These are phyloP conservation scores for Aegilops bicornis DNA, from an alignment of 176 grass and related monocot genomes.

Conservation along the genomic window DNA sequence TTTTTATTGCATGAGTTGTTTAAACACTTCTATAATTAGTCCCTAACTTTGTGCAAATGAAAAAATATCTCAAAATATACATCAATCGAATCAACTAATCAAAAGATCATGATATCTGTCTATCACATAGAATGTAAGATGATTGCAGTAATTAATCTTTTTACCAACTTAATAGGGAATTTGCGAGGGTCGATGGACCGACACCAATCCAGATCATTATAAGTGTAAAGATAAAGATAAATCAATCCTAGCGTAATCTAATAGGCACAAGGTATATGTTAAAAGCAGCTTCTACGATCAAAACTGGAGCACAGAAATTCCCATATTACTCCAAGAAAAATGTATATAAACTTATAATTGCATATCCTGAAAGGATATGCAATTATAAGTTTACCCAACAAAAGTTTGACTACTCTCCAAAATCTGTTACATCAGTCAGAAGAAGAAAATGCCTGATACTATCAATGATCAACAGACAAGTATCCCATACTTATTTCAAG, in stretches of 20 bases:
- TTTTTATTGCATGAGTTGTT: neutral
- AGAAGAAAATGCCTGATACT: conserved; percentile 2
- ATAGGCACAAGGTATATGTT: neutral
- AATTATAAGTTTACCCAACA: too few relatives aligned
- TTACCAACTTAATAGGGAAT: neutral
- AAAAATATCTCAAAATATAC: neutral
- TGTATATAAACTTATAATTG: neutral
- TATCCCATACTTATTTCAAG: neutral
- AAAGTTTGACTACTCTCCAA: neutral
- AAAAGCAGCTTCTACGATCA: conserved; percentile 5
- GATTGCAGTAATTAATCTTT: neutral
- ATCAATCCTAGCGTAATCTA: neutral
- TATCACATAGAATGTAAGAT: neutral
- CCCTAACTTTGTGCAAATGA: neutral
- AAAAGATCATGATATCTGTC: neutral
- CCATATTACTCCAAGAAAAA: conserved; percentile 1
- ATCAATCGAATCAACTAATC: neutral
- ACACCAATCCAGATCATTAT: neutral
- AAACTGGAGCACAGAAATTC: neutral
- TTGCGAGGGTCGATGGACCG: neutral
- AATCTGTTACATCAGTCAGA: conserved; percentile 10
- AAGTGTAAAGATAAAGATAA: neutral
- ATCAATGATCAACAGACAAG: neutral
- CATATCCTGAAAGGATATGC: neutral
- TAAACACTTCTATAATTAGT: neutral